Conservation (phyloP, 2,329 filamentous ascomycete genomes). For the Penicillium glabrum region DNA sequence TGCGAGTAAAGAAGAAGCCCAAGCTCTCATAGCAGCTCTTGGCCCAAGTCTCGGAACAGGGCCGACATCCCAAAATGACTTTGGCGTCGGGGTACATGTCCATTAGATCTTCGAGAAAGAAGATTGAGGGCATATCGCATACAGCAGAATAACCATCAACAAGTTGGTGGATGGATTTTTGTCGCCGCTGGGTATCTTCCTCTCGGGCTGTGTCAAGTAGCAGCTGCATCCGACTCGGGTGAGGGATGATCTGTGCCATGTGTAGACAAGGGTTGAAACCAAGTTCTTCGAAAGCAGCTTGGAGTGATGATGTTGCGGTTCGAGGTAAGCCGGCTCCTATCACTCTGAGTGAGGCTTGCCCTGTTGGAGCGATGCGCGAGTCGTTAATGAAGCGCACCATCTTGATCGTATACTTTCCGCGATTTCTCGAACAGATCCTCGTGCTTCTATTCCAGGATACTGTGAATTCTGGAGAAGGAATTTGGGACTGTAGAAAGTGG, state of each 20-base stretch:
- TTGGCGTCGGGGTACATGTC: background rate
- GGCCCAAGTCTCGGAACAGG: background rate
- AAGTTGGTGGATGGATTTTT: background rate
- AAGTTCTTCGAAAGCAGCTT: background rate
- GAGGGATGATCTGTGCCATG: background rate
- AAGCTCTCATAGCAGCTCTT: background rate
- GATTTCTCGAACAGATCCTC: too few species aligned
- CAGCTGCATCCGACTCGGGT: background rate
- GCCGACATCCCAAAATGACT: background rate
- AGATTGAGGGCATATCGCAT: background rate
- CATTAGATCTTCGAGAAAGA: background rate
- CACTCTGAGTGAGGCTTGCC: background rate
- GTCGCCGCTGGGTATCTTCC: background rate
- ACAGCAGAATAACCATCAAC: background rate
- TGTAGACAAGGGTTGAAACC: background rate
- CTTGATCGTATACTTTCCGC: background rate
- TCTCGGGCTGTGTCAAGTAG: background rate
- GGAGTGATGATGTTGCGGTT: background rate
- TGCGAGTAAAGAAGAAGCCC: background rate
- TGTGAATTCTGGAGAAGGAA: background rate
- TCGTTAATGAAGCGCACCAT: background rate
- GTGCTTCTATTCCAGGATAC: too few species aligned
- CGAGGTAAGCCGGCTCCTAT: background rate
- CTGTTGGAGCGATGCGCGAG: slow-evolving; percentile 1
- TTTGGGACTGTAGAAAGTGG: background rate